Conservation (phyloP, 257 asterid genomes). For the Plantago elongata region DNA sequence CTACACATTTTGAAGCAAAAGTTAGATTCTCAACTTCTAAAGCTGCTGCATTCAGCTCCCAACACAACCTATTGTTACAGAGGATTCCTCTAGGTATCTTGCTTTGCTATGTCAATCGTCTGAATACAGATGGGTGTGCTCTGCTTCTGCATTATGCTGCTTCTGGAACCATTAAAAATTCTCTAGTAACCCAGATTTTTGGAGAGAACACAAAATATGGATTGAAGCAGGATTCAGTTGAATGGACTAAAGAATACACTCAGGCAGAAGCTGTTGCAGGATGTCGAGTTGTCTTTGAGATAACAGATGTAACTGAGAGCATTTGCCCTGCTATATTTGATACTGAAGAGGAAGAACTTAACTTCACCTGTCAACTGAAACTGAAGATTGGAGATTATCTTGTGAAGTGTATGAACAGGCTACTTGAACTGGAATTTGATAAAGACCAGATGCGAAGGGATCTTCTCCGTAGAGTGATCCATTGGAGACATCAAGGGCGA, state of each 20-base stretch:
- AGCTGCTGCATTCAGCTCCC: constrained; percentile 21
- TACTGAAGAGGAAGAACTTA: constrained; percentile 45
- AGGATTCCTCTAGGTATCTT: constrained; percentile 61
- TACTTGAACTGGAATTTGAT: constrained; percentile 29
- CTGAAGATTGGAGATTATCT: constrained; percentile 41
- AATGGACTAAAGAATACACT: constrained; percentile 35
- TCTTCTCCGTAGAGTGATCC: constrained; percentile 40
- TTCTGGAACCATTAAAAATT: constrained; percentile 38
- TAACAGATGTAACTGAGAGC: constrained; percentile 45
- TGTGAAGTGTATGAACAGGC: constrained; percentile 52
- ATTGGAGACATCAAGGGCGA: constrained; percentile 58
- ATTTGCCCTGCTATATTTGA: constrained; percentile 46
- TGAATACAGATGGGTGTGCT: constrained; percentile 43
- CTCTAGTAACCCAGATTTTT: constrained; percentile 26
- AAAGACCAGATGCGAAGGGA: constrained; percentile 43
- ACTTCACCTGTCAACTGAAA: constrained; percentile 46
- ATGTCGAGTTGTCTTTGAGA: constrained; percentile 47
- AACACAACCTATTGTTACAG: constrained; percentile 40
- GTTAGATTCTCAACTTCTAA: constrained; percentile 23
- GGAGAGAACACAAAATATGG: constrained; percentile 28
- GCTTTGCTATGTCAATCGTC: constrained; percentile 34
- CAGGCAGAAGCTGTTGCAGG: constrained; percentile 58
- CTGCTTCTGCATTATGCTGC: constrained; percentile 68
- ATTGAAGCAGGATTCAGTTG: constrained; percentile 17
- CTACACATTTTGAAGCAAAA: constrained; percentile 20